Evolutionary conservation across 305 asterid genomes (phyloP).

Genomic region (Rubia tinctorum): DNA sequence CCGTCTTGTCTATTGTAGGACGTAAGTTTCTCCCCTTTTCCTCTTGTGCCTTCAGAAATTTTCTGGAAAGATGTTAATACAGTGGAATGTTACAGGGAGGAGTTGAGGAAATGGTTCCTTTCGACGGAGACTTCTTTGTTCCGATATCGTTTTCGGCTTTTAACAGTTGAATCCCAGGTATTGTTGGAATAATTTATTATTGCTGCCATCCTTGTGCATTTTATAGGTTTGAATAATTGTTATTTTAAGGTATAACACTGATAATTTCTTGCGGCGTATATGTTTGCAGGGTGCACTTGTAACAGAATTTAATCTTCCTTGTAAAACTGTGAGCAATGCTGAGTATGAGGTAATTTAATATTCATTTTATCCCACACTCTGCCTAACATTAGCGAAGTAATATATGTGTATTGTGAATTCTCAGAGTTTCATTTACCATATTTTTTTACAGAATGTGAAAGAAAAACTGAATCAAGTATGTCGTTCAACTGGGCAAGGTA

Average conservation of each 20-base stretch:
- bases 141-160: too few species aligned
- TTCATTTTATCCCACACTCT: background rate
- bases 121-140: background rate
- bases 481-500: conserved; percentile 48
- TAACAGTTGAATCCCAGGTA: conserved; percentile 66
- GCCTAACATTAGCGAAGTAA: background rate
- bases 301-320: conserved; percentile 80
- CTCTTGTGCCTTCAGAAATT: conserved; percentile 3
- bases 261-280: conserved; percentile 24
- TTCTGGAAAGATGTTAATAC: conserved; percentile 1
- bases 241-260: conserved; percentile 5
- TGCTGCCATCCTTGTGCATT: conserved; percentile 12
- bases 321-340: conserved; percentile 63
- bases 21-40: conserved; percentile 41
- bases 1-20: conserved; percentile 93
- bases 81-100: background rate
- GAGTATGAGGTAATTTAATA: conserved; percentile 71
- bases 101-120: background rate
- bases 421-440: conserved; percentile 11
- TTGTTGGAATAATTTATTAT: conserved; percentile 18
- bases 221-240: conserved; percentile 7
- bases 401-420: background rate
- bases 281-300: conserved; percentile 54
- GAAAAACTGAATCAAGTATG: conserved; percentile 76
- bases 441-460: conserved; percentile 57